A percentile compares a stretch with the other conserved stretches of the same genome.
phyloP scores from a whole-genome alignment of 805 yeast genomes.

The Kluyveromyces wickerhamii region DNA sequence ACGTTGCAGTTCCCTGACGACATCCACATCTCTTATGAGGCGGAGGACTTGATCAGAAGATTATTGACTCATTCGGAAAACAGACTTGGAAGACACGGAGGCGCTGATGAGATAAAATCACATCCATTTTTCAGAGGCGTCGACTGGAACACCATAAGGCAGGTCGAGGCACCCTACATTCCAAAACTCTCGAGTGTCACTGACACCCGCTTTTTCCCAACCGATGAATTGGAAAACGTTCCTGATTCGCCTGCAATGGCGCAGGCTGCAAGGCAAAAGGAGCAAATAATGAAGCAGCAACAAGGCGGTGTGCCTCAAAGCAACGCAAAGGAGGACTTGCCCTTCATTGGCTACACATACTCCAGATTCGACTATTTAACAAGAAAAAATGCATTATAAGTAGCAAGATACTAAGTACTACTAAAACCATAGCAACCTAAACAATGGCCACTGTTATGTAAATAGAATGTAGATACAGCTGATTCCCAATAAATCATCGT shows the following conservation, averaged over 20 bases:
- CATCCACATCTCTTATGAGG: constrained; percentile 79
- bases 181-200: constrained; percentile 88
- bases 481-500: constrained; percentile 33
- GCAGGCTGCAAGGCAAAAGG: constrained; percentile 60
- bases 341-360: constrained; percentile 95
- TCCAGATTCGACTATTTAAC: constrained; percentile 91
- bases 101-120: constrained; percentile 81
- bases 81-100: constrained; percentile 81
- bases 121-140: constrained; percentile 96
- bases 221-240: constrained; percentile 89
- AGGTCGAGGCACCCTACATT: constrained; percentile 87
- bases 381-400: constrained; percentile 46
- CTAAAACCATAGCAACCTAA: too few species aligned
- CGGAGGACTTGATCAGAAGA: constrained; percentile 76
- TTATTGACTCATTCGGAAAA: constrained; percentile 71
- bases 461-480: constrained; percentile 31
- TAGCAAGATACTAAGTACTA: too few species aligned
- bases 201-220: constrained; percentile 96
- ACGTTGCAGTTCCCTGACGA: constrained; percentile 86
- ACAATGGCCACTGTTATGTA: too few species aligned
- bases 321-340: constrained; percentile 74
- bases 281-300: constrained; percentile 34
- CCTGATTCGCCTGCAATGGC: constrained; percentile 80
- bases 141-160: constrained; percentile 83
- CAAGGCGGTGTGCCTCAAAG: constrained; percentile 35